These are phyloP conservation scores for Vigna nakashimae DNA, from an alignment of 306 rosid species.

Conservation along the genomic window DNA sequence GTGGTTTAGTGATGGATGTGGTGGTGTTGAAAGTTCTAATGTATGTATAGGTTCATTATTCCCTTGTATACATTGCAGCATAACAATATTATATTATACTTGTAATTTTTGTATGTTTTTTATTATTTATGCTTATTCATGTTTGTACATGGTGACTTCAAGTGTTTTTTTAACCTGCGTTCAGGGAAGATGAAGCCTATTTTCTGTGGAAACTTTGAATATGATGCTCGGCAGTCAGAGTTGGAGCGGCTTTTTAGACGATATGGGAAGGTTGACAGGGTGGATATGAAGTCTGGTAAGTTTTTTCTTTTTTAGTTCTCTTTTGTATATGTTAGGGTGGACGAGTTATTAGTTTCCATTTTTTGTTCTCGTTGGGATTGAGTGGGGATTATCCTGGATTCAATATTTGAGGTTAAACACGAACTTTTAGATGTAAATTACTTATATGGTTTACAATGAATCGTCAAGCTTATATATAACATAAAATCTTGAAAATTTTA, in stretches of 20 bases:
- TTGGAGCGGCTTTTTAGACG: slow-evolving; percentile 89
- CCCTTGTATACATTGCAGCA: neutral
- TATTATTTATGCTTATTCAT: slow-evolving; percentile 8
- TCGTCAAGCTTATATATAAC: neutral
- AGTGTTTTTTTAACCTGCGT: slow-evolving; percentile 32
- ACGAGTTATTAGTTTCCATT: neutral
- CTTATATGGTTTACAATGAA: neutral
- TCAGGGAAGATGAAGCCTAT: slow-evolving; percentile 87
- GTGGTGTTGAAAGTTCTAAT: too few relatives aligned
- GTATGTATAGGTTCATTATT: slow-evolving; percentile 1
- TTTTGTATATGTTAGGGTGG: slow-evolving; percentile 18
- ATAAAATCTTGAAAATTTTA: slow-evolving; percentile 11
- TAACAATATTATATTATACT: neutral
- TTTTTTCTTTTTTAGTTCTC: slow-evolving; percentile 31
- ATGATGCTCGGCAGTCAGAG: slow-evolving; percentile 91
- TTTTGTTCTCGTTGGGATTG: neutral
- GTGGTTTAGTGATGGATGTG: neutral
- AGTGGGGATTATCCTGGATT: neutral
- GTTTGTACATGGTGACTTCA: neutral
- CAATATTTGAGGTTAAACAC: slow-evolving; percentile 34
- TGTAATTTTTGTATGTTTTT: neutral
- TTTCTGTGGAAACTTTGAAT: slow-evolving; percentile 93
- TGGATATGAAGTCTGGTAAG: slow-evolving; percentile 99
- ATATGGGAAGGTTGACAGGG: slow-evolving; percentile 98
- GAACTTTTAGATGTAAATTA: slow-evolving; percentile 5